A percentile compares a stretch with the other conserved stretches of the same genome.
Conservation (phyloP, 345 rosid genomes). For the Erodium maritimum region DNA sequence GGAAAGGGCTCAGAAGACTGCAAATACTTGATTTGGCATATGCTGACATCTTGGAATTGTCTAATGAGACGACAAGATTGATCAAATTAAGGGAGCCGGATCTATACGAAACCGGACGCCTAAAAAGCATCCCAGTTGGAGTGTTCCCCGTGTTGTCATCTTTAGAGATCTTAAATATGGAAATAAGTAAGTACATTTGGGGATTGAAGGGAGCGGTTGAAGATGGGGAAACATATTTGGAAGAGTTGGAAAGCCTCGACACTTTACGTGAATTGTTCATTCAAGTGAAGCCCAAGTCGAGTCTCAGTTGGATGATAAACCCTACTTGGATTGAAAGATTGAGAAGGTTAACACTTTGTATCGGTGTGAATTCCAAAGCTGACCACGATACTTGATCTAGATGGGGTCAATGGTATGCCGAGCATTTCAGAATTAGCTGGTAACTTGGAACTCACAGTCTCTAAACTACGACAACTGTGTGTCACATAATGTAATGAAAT, state of each 20-base stretch:
- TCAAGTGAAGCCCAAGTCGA: neutral
- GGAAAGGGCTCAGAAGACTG: conserved; percentile 16
- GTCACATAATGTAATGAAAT: neutral
- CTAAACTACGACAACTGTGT: neutral
- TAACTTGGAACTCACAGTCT: neutral
- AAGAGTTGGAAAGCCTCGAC: neutral
- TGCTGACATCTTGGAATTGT: conserved; percentile 19
- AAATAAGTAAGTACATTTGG: conserved; percentile 19
- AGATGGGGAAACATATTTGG: neutral
- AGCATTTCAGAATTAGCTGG: neutral
- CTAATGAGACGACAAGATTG: conserved; percentile 21
- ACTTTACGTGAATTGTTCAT: neutral
- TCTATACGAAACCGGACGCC: conserved; percentile 29
- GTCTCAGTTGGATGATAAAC: neutral
- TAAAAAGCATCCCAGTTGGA: conserved; percentile 21
- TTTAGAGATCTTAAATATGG: conserved; percentile 37
- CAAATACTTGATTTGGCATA: conserved; percentile 30
- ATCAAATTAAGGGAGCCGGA: conserved; percentile 18
- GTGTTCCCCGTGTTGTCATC: conserved; percentile 17
- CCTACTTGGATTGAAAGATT: neutral
- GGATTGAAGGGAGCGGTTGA: neutral
- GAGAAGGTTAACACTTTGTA: too few species aligned
- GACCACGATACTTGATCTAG: neutral
- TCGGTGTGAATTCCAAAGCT: neutral
- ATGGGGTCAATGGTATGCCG: neutral